Percentiles rank a stretch among this genome's conserved stretches.
phyloP scores from a whole-genome alignment of 176 grass and related monocot species.

The Carex littledalei region DNA sequence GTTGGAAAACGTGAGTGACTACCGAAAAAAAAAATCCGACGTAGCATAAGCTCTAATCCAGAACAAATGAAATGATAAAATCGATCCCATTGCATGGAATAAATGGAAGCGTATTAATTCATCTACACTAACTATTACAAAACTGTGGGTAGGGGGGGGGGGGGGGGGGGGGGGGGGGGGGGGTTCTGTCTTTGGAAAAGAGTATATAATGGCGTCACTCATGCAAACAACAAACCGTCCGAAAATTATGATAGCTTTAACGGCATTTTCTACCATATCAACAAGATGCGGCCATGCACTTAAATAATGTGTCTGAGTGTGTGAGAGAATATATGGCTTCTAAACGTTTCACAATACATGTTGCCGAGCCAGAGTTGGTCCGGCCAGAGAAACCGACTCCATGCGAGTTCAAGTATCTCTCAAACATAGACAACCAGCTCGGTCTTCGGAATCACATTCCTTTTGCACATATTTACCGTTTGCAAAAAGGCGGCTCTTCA shows the following conservation, averaged over 20 bases:
- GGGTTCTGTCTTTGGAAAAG: neutral
- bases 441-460: slow-evolving; percentile 66
- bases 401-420: slow-evolving; percentile 43
- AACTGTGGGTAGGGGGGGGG: no score
- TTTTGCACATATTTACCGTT: slow-evolving; percentile 45
- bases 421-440: slow-evolving; percentile 62
- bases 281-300: neutral
- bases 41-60: neutral
- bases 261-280: neutral
- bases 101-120: no score
- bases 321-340: neutral
- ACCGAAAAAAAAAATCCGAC: neutral
- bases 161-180: no score
- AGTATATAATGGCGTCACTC: neutral
- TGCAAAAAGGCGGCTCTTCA: slow-evolving; percentile 11
- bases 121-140: no score
- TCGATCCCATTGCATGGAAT: neutral
- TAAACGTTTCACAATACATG: slow-evolving; percentile 27
- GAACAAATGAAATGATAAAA: neutral
- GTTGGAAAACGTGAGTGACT: neutral
- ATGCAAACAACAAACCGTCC: neutral
- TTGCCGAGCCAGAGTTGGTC: slow-evolving; percentile 20
- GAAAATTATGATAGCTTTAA: neutral
- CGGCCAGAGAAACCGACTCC: slow-evolving; percentile 30
- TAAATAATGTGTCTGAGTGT: neutral